Conservation (phyloP, 176 grass and related monocot genomes). For the Lolium perenne region DNA sequence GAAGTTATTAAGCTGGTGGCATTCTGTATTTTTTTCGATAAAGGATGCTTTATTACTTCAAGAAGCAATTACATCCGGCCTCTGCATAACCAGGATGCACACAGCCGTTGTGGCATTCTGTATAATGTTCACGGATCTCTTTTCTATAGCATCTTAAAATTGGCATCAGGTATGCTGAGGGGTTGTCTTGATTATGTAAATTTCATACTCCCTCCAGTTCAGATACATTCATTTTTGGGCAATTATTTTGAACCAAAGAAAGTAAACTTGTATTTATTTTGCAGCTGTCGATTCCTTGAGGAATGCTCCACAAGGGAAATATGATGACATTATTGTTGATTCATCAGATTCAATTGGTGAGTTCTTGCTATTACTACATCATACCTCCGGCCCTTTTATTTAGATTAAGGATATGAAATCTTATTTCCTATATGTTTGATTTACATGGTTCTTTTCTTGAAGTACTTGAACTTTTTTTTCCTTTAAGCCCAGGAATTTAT, state of each 20-base stretch:
- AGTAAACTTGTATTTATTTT: conserved; percentile 42
- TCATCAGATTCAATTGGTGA: conserved; percentile 94
- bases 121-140: background rate
- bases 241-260: too few species aligned
- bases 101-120: background rate
- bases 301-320: conserved; percentile 79
- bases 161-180: background rate
- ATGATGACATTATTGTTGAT: conserved; percentile 93
- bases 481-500: conserved; percentile 70
- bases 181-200: conserved; percentile 2
- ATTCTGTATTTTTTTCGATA: background rate
- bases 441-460: conserved; percentile 1
- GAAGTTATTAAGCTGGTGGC: background rate
- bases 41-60: too few species aligned
- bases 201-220: background rate
- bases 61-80: too few species aligned
- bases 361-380: conserved; percentile 19
- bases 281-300: conserved; percentile 79
- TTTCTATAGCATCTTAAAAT: too few species aligned
- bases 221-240: too few species aligned
- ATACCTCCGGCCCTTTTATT: background rate
- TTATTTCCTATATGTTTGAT: background rate
- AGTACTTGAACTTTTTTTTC: conserved; percentile 8
- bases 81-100: too few species aligned
- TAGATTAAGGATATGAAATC: background rate